Conservation (phyloP, 163 green algal genomes). For the Volvox carteri region DNA sequence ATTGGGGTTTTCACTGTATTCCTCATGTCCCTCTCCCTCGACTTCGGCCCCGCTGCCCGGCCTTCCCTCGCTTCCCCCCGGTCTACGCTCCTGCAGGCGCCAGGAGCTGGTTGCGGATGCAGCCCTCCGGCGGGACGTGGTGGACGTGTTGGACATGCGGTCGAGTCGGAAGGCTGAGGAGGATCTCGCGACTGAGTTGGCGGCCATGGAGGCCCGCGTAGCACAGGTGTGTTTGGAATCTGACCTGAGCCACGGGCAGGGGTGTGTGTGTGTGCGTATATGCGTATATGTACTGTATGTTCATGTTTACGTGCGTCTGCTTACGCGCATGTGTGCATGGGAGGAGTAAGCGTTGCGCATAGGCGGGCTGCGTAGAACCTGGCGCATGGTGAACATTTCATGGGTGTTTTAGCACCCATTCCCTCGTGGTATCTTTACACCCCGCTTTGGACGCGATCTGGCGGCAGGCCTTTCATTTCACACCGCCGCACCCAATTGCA, state of each 20-base stretch:
- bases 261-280: not conserved
- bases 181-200: conserved; percentile 53
- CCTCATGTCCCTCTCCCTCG: not conserved
- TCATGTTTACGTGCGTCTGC: too few species aligned
- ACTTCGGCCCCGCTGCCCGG: not conserved
- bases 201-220: conserved; percentile 33
- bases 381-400: too few species aligned
- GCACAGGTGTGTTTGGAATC: not conserved
- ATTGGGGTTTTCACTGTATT: too few species aligned
- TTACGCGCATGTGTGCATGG: too few species aligned
- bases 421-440: not conserved
- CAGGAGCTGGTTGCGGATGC: conserved; percentile 38
- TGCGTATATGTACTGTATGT: too few species aligned
- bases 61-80: too few species aligned
- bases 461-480: too few species aligned
- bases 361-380: too few species aligned
- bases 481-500: too few species aligned
- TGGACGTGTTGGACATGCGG: conserved; percentile 63
- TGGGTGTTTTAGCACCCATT: too few species aligned
- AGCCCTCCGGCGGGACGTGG: conserved; percentile 52
- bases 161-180: conserved; percentile 46
- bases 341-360: too few species aligned
- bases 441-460: too few species aligned
- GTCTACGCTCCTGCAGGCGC: not conserved
- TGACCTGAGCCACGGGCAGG: not conserved